Evolutionary conservation across 768 basidiomycete species (phyloP), one percentile per base, ranked within the genome.

Genomic region (Termitomyces sp.): DNA sequence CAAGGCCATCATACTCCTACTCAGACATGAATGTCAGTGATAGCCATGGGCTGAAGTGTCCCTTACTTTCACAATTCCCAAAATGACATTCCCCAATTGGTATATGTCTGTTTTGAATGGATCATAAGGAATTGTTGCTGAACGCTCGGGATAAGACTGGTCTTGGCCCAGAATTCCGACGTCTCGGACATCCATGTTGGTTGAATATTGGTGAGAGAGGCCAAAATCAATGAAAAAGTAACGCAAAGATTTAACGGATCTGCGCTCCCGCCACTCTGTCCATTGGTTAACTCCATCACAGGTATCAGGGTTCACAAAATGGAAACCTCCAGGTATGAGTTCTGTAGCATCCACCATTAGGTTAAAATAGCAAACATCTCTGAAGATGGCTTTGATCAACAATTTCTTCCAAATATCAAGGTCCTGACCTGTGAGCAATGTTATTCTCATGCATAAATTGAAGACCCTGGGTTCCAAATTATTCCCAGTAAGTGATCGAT

Each of bases 81-180:
- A 43, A 32, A 52, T 40, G 4, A 40, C 52, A 43, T 79, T 79
- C 7, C 32, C 32, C 10, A 32, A 32, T 8, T 32, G 32, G 32
- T 32, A 82, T 3, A 81, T 65, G 40, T 82, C 80, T 0, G 72
- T 73, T 0, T 72, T 64, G 44, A 81, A 82, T 0, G 78, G 76
- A 58, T 81, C 61, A 10, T 68, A 63, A 1, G 65, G 69, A 0
- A 58, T 42, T 0, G 55, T 30, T 8, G 55, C 30, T 18, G 49
- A 55, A 14, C 53, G 64, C 43, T 79, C 78, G 0, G 79, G 79
- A 0, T 72, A 72, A 0, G 74, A 65, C 52, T 71, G 72, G 63
- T 84, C 80, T 3, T 73, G 79, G 0, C 78, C 80, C 12, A 61
- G 59, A 1, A 36, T 36, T 36, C 34, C 34, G 34, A 36, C 34